Evolutionary conservation across 148 eudicot genomes (phyloP).

Genomic region (Nepenthes mirabilis): DNA sequence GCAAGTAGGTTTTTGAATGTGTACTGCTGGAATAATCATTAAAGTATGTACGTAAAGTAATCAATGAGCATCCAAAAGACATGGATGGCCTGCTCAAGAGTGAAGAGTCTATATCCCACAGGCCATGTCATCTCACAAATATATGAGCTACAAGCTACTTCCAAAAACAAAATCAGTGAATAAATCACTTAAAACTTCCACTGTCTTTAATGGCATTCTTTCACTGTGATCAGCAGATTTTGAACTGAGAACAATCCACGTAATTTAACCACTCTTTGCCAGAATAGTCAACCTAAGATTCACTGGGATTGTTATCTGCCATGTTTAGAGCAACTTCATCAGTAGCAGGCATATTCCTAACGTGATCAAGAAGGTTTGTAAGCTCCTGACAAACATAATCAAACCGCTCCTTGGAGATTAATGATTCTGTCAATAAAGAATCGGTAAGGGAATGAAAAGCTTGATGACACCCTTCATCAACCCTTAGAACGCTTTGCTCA

Average conservation of each 20-base stretch:
- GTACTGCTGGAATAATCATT: too few relatives aligned
- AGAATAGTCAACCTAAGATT: conserved; percentile 10
- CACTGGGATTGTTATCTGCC: conserved; percentile 15
- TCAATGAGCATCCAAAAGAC: too few relatives aligned
- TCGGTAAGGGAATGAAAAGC: conserved; percentile 36
- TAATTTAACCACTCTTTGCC: background rate
- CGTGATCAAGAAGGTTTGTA: conserved; percentile 28
- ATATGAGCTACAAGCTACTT: too few relatives aligned
- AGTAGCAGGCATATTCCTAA: conserved; percentile 28
- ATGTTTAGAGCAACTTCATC: conserved; percentile 16
- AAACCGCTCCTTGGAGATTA: conserved; percentile 37
- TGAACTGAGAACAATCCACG: background rate
- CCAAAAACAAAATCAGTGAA: too few relatives aligned
- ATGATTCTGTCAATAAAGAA: conserved; percentile 35
- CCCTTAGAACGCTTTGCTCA: conserved; percentile 17
- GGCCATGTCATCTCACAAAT: too few relatives aligned
- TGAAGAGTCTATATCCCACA: too few relatives aligned
- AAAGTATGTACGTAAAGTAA: too few relatives aligned
- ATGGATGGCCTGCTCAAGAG: too few relatives aligned
- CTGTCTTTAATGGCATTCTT: too few relatives aligned
- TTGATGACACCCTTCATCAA: conserved; percentile 23
- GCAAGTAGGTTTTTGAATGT: too few relatives aligned
- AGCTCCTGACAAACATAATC: conserved; percentile 34
- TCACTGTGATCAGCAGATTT: background rate
- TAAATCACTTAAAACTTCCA: too few relatives aligned